Conservation (phyloP, 129 eudicot genomes). For the Saposhnikovia divaricata region DNA sequence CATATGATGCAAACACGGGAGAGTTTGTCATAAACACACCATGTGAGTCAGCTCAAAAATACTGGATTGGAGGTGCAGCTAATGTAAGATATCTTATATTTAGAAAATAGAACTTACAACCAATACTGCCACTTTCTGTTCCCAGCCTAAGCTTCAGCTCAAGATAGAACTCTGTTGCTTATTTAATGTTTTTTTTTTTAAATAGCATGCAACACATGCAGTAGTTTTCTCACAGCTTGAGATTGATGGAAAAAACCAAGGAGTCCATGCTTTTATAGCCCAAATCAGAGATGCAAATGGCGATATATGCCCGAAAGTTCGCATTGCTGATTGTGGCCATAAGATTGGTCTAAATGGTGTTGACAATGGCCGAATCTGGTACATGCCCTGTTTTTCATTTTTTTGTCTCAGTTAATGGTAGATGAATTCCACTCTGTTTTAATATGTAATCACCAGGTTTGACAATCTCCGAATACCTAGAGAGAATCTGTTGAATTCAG, state of each 20-base stretch:
- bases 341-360: slow-evolving; percentile 94
- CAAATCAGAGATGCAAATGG: slow-evolving; percentile 79
- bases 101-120: no score
- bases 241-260: slow-evolving; percentile 68
- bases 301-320: slow-evolving; percentile 62
- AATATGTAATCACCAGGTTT: slow-evolving; percentile 50
- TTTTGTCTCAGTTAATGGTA: neutral
- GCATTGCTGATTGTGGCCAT: slow-evolving; percentile 94
- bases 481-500: slow-evolving; percentile 80
- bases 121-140: neutral
- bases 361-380: slow-evolving; percentile 95
- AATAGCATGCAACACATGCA: slow-evolving; percentile 84
- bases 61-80: slow-evolving; percentile 99
- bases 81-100: slow-evolving; percentile 36
- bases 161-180: neutral
- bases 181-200: slow-evolving; percentile 2
- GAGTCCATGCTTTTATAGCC: slow-evolving; percentile 90
- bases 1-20: slow-evolving; percentile 62
- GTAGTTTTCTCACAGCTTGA: slow-evolving; percentile 82
- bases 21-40: slow-evolving; percentile 85
- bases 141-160: neutral
- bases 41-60: slow-evolving; percentile 95
- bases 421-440: neutral
- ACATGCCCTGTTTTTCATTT: slow-evolving; percentile 6
- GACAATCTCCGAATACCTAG: slow-evolving; percentile 78